Conservation (phyloP, 2,329 filamentous ascomycete genomes). For the Pseudocercospora eumusae region DNA sequence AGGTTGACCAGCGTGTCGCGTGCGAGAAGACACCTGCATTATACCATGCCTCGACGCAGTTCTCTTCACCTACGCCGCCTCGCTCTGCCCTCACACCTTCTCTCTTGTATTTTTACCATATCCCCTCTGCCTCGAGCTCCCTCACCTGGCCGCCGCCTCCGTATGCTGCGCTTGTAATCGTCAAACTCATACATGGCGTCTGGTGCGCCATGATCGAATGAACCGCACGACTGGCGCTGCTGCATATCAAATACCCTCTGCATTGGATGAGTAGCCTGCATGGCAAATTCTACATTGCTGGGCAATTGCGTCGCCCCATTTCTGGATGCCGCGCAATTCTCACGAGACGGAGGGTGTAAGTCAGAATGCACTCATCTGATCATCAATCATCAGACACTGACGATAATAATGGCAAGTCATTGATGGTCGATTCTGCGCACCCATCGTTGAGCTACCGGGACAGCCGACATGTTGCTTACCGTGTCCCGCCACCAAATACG, state of each 20-base stretch:
- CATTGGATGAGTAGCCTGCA: slow-evolving; percentile 20
- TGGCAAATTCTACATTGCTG: slow-evolving; percentile 39
- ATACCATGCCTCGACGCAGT: slow-evolving; percentile 6
- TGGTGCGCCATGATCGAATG: neutral
- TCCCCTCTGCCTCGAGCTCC: slow-evolving; percentile 9
- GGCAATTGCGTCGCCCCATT: slow-evolving; percentile 70
- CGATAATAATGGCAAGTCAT: slow-evolving; percentile 51
- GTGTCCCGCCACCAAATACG: slow-evolving; percentile 82
- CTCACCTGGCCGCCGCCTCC: slow-evolving; percentile 1
- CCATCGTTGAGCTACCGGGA: slow-evolving; percentile 45
- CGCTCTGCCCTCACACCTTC: slow-evolving; percentile 15
- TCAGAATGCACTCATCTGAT: slow-evolving; percentile 22
- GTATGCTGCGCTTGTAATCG: slow-evolving; percentile 5
- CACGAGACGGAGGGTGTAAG: slow-evolving; percentile 67
- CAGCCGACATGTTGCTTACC: slow-evolving; percentile 77
- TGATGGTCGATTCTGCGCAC: slow-evolving; percentile 60
- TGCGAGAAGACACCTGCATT: slow-evolving; percentile 17
- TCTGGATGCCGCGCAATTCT: slow-evolving; percentile 62
- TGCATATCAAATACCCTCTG: neutral
- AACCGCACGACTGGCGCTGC: neutral
- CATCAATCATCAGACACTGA: slow-evolving; percentile 38
- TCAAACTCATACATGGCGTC: slow-evolving; percentile 11
- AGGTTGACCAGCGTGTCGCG: slow-evolving; percentile 22
- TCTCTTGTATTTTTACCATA: slow-evolving; percentile 10
- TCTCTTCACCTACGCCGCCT: slow-evolving; percentile 18